phyloP scores from a whole-genome alignment of 192 early-diverging fungal species.

The Coemansia sp. region DNA sequence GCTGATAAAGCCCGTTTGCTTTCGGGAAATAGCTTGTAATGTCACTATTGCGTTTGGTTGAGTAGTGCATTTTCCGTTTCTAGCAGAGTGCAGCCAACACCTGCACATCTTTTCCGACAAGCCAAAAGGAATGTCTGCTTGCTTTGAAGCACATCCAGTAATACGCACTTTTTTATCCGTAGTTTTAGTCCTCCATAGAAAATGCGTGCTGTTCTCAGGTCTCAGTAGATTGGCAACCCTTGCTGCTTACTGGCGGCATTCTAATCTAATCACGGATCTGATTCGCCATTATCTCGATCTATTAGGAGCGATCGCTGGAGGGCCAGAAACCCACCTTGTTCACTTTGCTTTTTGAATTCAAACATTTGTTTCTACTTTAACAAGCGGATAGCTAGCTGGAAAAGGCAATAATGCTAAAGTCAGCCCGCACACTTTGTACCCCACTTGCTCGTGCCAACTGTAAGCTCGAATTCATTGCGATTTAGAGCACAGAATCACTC shows the following conservation, averaged over 20 bases:
- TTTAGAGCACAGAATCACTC: background rate
- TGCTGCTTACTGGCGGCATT: background rate
- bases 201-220: no score
- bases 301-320: background rate
- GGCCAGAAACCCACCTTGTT: background rate
- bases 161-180: no score
- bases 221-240: no score
- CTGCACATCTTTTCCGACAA: background rate
- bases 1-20: no score
- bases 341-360: background rate
- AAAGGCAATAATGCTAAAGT: slow-evolving; percentile 21
- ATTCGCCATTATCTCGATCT: background rate
- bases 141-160: background rate
- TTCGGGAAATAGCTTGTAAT: no score
- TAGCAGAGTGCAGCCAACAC: no score
- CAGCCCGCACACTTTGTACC: slow-evolving; percentile 21
- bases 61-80: no score
- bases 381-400: background rate
- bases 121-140: background rate
- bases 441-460: slow-evolving; percentile 15
- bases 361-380: background rate
- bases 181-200: no score
- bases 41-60: no score
- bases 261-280: background rate
- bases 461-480: slow-evolving; percentile 17